Evolutionary conservation across 306 rosid species (phyloP).

Genomic region (Oemleria cerasiformis): DNA sequence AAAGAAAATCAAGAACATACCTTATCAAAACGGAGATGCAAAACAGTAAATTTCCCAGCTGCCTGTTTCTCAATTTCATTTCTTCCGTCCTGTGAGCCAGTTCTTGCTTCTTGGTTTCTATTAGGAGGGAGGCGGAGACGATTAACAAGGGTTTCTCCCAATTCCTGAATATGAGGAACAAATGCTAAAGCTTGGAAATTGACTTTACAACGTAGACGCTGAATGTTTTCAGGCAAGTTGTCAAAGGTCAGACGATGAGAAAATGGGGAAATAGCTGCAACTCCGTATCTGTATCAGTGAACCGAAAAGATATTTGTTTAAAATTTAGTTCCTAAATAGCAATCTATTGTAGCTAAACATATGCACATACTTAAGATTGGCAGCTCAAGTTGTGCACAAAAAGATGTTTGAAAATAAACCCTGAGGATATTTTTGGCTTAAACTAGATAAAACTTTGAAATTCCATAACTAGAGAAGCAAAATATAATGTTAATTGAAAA

Average conservation of each 20-base stretch:
- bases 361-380: not conserved
- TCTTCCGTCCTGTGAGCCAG: constrained; percentile 40
- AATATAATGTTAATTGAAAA: not conserved
- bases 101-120: constrained; percentile 29
- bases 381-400: not conserved
- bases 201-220: constrained; percentile 84
- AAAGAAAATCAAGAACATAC: constrained; percentile 40
- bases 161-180: constrained; percentile 67
- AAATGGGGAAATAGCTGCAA: constrained; percentile 93
- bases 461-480: not conserved
- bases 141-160: constrained; percentile 74
- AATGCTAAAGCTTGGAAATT: constrained; percentile 83
- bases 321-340: not conserved
- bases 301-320: not conserved
- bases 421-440: not conserved
- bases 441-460: not conserved
- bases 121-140: constrained; percentile 64
- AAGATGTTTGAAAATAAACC: not conserved
- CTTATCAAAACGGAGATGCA: constrained; percentile 95
- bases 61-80: constrained; percentile 32
- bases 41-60: constrained; percentile 71
- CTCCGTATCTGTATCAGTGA: constrained; percentile 52
- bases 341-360: not conserved
- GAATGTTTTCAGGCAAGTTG: constrained; percentile 70
- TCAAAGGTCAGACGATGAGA: constrained; percentile 90